Base-by-base conservation (phyloP, 2,329 filamentous ascomycete genomes). In the Sarocladium strictum region DNA sequence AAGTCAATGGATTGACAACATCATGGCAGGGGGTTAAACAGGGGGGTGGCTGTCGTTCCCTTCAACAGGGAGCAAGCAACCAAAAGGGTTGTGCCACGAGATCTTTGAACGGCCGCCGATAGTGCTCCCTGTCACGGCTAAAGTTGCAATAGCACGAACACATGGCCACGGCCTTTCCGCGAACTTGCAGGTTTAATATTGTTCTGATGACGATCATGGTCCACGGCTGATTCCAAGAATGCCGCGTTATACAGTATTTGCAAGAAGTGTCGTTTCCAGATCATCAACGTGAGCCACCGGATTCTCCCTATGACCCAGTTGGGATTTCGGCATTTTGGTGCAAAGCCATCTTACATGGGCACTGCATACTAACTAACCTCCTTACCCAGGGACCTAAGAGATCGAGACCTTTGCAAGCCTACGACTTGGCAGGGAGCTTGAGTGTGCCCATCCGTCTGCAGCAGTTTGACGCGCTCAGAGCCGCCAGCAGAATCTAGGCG, bases 71-170 rank as follows among this genome's bases (percentile, higher is more conserved):
- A 10, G 19, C 17, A 19, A 12, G 40, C 9, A 10, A 45, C 23
- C 43, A 21, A 11, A 29, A 29, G 43, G 26, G n/a, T 29, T 32
- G 27, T 51, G 27, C 47, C 47, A 51, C 47, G 27, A 51, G 47
- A 21, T 51, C 47, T 21, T 32, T n/a, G 21, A 3, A 10, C 33
- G 47, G 27, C 35, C 27, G 47, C 47, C 47, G 27, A 51, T 47
- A 47, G 21, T 43, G 21, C 43, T 47, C 43, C 43, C 43, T 47
- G 43, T 47, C 24, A 17, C 24, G 14, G n/a, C 21, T n/a, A 27
- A 27, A 17, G 6, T 47, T 26, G 29, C 29, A 32, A n/a, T 40
- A 19, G 10, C 10, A 40, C 37, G 10, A 19, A 6, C 37, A 40
- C 10, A 40, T 7, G 10, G 37, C n/a, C n/a, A n/a, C n/a, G n/a